Conservation (phyloP, 2,329 filamentous ascomycete genomes). For the Trematosphaeria pertusa region DNA sequence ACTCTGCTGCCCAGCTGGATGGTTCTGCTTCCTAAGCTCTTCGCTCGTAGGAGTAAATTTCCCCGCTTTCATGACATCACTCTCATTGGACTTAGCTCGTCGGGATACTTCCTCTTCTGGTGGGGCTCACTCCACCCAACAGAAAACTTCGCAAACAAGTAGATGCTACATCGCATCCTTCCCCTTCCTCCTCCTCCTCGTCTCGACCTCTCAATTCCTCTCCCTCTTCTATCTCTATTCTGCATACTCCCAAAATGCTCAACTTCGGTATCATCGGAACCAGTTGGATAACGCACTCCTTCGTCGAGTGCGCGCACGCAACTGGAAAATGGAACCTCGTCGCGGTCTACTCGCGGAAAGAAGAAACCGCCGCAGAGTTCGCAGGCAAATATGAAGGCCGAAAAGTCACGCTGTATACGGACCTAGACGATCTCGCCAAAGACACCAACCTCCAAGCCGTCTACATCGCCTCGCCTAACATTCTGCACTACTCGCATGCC, state of each 20-base stretch:
- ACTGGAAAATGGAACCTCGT: slow-evolving; percentile 53
- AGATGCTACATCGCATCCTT: not conserved
- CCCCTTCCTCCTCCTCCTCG: too few species aligned
- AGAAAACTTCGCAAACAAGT: not conserved
- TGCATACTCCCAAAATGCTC: slow-evolving; percentile 36
- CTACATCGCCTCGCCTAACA: slow-evolving; percentile 60
- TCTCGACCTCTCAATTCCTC: not conserved
- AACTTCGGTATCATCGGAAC: slow-evolving; percentile 57
- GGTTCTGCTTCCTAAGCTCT: not conserved
- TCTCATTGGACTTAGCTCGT: not conserved
- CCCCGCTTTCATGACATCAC: slow-evolving; percentile 5
- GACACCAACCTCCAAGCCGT: slow-evolving; percentile 51
- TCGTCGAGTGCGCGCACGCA: slow-evolving; percentile 52
- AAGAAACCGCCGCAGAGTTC: slow-evolving; percentile 52
- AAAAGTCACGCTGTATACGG: slow-evolving; percentile 48
- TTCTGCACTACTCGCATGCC: slow-evolving; percentile 55
- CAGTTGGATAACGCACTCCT: slow-evolving; percentile 59
- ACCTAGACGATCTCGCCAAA: slow-evolving; percentile 47
- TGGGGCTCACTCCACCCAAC: not conserved
- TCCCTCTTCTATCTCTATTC: not conserved
- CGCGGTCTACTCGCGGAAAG: slow-evolving; percentile 56
- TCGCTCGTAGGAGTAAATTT: slow-evolving; percentile 8
- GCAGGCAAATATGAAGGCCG: slow-evolving; percentile 48
- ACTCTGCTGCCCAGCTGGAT: not conserved
- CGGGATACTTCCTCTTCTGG: not conserved